Conservation (phyloP, 176 grass and related monocot species). For the Dendrocalamus sinicus region DNA sequence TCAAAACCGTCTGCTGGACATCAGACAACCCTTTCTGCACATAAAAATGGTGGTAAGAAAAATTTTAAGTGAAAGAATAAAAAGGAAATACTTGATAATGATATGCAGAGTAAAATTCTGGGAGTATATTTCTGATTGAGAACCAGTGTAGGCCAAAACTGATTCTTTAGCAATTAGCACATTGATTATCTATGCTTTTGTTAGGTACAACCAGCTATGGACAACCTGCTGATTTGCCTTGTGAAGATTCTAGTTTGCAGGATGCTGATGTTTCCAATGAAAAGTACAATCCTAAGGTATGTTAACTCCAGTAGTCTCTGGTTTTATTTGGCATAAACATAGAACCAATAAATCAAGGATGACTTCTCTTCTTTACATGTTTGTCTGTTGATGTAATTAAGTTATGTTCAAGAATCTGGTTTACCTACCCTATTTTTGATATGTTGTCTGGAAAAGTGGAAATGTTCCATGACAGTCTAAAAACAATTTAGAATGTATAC, state of each 20-base stretch:
- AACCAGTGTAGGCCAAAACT: not conserved
- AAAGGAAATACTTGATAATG: slow-evolving; percentile 22
- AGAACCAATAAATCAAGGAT: not conserved
- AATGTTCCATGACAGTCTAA: too few species aligned
- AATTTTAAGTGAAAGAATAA: not conserved
- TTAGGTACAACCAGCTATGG: not conserved
- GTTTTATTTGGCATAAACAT: not conserved
- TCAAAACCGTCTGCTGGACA: not conserved
- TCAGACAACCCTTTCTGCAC: not conserved
- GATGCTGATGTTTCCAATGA: slow-evolving; percentile 1
- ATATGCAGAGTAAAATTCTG: not conserved
- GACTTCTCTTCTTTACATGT: not conserved
- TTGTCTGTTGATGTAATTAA: not conserved
- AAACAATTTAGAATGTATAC: too few species aligned
- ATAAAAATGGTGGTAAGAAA: slow-evolving; percentile 5
- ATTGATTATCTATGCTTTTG: not conserved
- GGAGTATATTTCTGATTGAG: not conserved
- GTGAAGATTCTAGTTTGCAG: slow-evolving; percentile 10
- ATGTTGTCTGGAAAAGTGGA: too few species aligned
- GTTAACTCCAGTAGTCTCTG: not conserved
- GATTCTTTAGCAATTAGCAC: not conserved
- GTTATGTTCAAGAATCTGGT: not conserved
- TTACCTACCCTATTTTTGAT: not conserved
- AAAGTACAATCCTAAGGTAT: not conserved
- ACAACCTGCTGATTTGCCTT: slow-evolving; percentile 16